Evolutionary conservation across 2,329 filamentous ascomycete genomes (phyloP).

Genomic region (Erysiphe pulchra): DNA sequence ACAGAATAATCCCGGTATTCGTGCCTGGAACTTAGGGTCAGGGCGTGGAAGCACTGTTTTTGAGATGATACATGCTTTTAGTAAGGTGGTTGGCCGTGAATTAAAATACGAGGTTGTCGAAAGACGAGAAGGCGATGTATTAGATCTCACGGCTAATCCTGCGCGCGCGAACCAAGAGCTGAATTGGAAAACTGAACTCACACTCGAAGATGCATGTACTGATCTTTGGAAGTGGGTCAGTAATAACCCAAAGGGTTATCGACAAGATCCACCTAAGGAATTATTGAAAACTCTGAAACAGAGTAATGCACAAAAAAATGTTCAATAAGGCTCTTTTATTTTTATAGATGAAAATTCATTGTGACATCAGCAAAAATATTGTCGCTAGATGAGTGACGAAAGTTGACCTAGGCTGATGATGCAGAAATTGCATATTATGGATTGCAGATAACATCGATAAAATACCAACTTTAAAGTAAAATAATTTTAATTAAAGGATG

Average conservation of each 20-base stretch:
- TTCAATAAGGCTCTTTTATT: not conserved
- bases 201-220: slow-evolving; percentile 75
- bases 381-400: no score
- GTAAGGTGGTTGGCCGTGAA: slow-evolving; percentile 58
- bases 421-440: no score
- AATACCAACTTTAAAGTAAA: no score
- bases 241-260: slow-evolving; percentile 90
- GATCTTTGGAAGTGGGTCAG: slow-evolving; percentile 93
- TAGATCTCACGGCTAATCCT: slow-evolving; percentile 85
- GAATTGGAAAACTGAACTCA: slow-evolving; percentile 72
- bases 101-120: slow-evolving; percentile 68
- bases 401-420: no score
- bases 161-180: slow-evolving; percentile 69
- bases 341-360: not conserved
- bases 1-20: slow-evolving; percentile 61
- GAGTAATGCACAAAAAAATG: slow-evolving; percentile 1
- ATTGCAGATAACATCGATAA: no score
- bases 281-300: slow-evolving; percentile 40
- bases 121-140: slow-evolving; percentile 66
- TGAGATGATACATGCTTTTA: slow-evolving; percentile 93
- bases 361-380: no score
- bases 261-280: slow-evolving; percentile 67
- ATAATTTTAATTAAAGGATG: no score
- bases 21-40: slow-evolving; percentile 90
- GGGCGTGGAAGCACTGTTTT: slow-evolving; percentile 88